Base-by-base conservation (phyloP, 257 asterid species). In the Solanum arcanum region DNA sequence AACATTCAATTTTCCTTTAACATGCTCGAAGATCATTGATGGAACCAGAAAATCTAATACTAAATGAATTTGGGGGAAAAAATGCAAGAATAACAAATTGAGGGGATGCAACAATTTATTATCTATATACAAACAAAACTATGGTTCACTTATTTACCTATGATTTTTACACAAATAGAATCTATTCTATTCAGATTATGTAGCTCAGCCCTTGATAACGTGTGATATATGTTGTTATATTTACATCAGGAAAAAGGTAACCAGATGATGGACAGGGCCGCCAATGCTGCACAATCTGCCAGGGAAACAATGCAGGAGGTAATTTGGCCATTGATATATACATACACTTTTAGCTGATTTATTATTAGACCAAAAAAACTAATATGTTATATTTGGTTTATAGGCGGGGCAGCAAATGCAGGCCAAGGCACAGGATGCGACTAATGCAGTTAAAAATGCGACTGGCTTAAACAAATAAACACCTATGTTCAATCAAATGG, bases 201-300 rank as follows among this genome's bases (percentile, higher is more conserved):
- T 25, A 44, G 14, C 10, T 44, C 84, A 27, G 2, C 23, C 42
- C 0, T 6, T 46, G 66, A 78, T 46, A 78, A 46, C 84, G 6
- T 13, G 18, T 1, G 25, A 47, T 80, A 80, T 9, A 47, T 78
- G 20, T 29, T 80, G 6, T 47, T 47, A 49, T 21, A 73, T 73
- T 20, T 47, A 8, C 23, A 80, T 47, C 89, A 91, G 93, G 92
- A 91, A 72, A 91, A 91, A 86, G 90, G 91, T 33, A 85, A 60
- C 86, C 92, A 90, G 84, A 31, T 89, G 93, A 87, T 91, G 88
- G 88, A 91, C 31, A 84, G 62, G 85, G 91, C 90, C 7, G 77
- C 91, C 41, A 82, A 59, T 77, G 89, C 89, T 12, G 93, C 92
- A 12, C 90, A 91, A 23, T 87, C 93, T 41, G 90, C 89, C 21